Evolutionary conservation across 768 basidiomycete species (phyloP).

Genomic region (Trametes cinnabarina): DNA sequence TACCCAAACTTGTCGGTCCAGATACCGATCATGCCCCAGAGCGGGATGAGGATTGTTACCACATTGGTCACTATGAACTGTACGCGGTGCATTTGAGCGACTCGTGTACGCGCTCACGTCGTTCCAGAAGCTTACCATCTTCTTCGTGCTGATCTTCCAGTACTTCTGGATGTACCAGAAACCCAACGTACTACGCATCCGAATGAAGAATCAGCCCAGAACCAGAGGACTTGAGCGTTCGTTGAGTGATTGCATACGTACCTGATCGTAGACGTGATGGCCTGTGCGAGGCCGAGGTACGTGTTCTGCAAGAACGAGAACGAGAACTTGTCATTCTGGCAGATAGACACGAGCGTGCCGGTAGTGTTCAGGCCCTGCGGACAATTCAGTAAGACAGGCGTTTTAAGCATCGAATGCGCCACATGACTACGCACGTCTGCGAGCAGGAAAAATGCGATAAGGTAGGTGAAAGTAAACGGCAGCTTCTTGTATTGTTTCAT

Average conservation of each 20-base stretch:
- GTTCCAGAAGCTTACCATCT: constrained; percentile 52
- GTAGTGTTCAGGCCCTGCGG: constrained; percentile 79
- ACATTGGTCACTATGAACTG: constrained; percentile 78
- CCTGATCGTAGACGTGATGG: constrained; percentile 62
- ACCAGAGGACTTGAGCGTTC: too few relatives aligned
- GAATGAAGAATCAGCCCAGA: neutral
- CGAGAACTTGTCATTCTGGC: constrained; percentile 75
- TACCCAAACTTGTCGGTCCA: constrained; percentile 77
- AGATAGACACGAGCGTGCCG: constrained; percentile 69
- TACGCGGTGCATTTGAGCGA: neutral
- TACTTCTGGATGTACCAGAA: constrained; percentile 84
- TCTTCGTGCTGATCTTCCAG: constrained; percentile 78
- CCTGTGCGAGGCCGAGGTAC: constrained; percentile 74
- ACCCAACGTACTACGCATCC: constrained; percentile 51
- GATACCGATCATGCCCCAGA: constrained; percentile 86
- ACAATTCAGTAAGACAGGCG: too few relatives aligned
- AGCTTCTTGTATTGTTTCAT: constrained; percentile 72
- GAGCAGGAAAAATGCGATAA: constrained; percentile 74
- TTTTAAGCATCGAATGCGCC: neutral
- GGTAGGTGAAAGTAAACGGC: constrained; percentile 80
- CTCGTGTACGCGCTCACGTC: neutral
- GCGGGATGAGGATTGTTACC: constrained; percentile 71
- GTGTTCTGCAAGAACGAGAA: constrained; percentile 84
- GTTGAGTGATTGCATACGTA: neutral
- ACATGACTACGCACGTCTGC: constrained; percentile 62